A percentile compares a stretch with the other conserved stretches of the same genome.
phyloP scores from a whole-genome alignment of 139 green algal genomes.

The Chara braunii region DNA sequence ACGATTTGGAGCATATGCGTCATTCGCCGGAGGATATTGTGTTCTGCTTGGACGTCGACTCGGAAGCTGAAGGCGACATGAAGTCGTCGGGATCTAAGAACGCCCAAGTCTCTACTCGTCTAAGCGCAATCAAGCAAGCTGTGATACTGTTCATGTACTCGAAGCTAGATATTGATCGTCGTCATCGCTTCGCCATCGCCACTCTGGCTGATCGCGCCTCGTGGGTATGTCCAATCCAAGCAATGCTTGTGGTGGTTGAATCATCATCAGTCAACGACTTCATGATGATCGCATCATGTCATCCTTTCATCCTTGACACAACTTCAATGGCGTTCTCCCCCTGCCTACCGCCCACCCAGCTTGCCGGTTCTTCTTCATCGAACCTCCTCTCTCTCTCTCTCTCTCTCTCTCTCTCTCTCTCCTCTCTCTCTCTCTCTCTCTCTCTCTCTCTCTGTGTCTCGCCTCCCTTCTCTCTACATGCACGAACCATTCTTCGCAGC shows the following conservation, averaged over 20 bases:
- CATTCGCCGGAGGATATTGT: slow-evolving; percentile 11
- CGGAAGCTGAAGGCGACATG: slow-evolving; percentile 5
- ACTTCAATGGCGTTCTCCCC: too few species aligned
- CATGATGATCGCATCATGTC: too few species aligned
- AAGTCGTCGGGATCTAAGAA: neutral
- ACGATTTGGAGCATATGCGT: too few species aligned
- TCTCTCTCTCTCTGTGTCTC: neutral
- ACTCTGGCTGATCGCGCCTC: slow-evolving; percentile 6
- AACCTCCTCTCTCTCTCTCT: neutral
- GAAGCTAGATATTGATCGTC: slow-evolving; percentile 6
- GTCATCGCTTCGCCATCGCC: slow-evolving; percentile 17
- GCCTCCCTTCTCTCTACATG: neutral
- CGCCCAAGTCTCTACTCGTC: neutral
- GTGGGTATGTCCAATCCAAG: slow-evolving; percentile 17
- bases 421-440: neutral
- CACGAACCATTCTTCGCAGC: neutral
- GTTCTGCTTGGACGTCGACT: slow-evolving; percentile 8
- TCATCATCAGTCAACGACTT: too few species aligned
- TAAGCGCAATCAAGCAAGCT: slow-evolving; percentile 5
- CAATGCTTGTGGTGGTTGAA: too few species aligned
- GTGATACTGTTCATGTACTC: slow-evolving; percentile 22
- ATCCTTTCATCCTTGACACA: too few species aligned
- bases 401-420: slow-evolving; percentile 2
- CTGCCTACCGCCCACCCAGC: too few species aligned
- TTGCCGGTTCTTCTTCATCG: too few species aligned